These are phyloP conservation scores for Melastoma malabathricum DNA, from an alignment of 345 rosid genomes.

Conservation along the genomic window DNA sequence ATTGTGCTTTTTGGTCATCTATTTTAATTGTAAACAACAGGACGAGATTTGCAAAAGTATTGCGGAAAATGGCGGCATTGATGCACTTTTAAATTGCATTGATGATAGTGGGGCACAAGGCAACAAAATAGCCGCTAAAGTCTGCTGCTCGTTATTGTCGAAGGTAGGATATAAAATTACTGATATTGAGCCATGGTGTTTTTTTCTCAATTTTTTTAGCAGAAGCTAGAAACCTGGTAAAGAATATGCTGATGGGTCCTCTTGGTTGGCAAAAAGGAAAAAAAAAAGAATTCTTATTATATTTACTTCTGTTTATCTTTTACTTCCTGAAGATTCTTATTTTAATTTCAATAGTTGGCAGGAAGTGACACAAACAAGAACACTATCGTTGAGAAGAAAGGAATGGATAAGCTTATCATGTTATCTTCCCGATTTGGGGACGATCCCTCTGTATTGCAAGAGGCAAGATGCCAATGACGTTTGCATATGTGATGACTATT, in stretches of 20 bases:
- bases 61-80: constrained; percentile 82
- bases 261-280: not conserved
- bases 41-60: constrained; percentile 79
- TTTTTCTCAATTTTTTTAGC: not conserved
- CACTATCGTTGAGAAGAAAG: constrained; percentile 60
- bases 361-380: constrained; percentile 88
- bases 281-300: not conserved
- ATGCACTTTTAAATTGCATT: constrained; percentile 54
- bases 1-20: not conserved
- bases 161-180: constrained; percentile 26
- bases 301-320: not conserved
- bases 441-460: constrained; percentile 72
- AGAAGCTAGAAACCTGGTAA: too few relatives aligned
- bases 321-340: constrained; percentile 6
- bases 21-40: constrained; percentile 16
- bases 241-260: too few relatives aligned
- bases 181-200: not conserved
- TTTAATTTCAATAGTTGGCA: constrained; percentile 50
- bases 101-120: constrained; percentile 73
- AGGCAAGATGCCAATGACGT: constrained; percentile 29
- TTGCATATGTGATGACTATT: not conserved
- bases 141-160: constrained; percentile 66
- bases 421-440: constrained; percentile 63
- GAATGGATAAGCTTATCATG: constrained; percentile 53
- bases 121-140: constrained; percentile 53